Base-by-base conservation (phyloP, 2,329 filamentous ascomycete genomes). In the Phaeophleospora eucalypticola region DNA sequence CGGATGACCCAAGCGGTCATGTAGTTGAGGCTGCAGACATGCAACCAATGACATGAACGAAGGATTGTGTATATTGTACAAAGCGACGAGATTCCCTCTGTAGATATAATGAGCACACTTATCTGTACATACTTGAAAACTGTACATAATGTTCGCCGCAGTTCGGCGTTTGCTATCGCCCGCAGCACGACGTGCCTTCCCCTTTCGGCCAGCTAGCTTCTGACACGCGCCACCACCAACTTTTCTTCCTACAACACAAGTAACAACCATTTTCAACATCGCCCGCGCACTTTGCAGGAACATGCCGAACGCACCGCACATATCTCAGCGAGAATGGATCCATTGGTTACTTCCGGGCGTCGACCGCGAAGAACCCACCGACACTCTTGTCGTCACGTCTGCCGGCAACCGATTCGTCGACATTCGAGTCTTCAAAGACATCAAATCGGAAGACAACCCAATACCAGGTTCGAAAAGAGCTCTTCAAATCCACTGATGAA, bases 371-470 rank as follows among this genome's bases (percentile, higher is more conserved):
- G 83, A 86, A 62, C 79, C 79, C 14, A 86, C 83, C 0, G 76
- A 74, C 1, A 86, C 83, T 0, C 60, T 84, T 3, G 83, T 86
- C 10, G 68, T 86, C 37, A 86, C 83, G 0, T 80, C 80, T 2
- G 76, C 79, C 1, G 61, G 63, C 19, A 69, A 69, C 21, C 74
- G 70, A 32, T 86, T 83, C 59, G 76, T 86, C 32, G 83, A 86
- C 58, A 61, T 85, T 17, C 77, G 83, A 34, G 69, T 37, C 12
- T 15, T 35, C 4, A 35, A 35, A n/a, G 33, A 35, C 12, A 6
- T 16, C n/a, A n/a, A n/a, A n/a, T n/a, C n/a, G n/a, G n/a, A 29
- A 29, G 6, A 29, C 24, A 12, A 29, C 24, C 24, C 24, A 29
- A 29, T 29, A 6, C 24, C 24, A 29, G 24, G 24, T 29, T n/a